These are phyloP conservation scores for Zygotorulaspora florentina DNA, from an alignment of 805 yeast species.

Conservation along the genomic window DNA sequence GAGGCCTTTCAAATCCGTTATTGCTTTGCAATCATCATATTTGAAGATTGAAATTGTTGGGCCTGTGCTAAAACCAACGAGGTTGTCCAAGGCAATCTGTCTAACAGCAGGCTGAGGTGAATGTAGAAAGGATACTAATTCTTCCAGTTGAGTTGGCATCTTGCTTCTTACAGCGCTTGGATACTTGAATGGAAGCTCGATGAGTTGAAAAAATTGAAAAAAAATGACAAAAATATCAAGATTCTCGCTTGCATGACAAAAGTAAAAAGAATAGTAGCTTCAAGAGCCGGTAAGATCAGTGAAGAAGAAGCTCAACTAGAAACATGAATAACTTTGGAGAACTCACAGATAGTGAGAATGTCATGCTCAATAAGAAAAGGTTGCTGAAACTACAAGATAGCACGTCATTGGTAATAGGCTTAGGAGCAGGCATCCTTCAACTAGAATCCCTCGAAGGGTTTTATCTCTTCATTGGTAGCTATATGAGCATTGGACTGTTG, in stretches of 20 bases:
- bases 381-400: slow-evolving; percentile 40
- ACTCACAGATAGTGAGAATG: slow-evolving; percentile 13
- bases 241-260: background rate
- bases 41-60: slow-evolving; percentile 61
- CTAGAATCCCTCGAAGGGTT: slow-evolving; percentile 49
- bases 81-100: slow-evolving; percentile 77
- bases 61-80: slow-evolving; percentile 78
- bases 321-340: slow-evolving; percentile 8
- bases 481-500: slow-evolving; percentile 33
- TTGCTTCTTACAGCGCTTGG: slow-evolving; percentile 1
- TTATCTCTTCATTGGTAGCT: slow-evolving; percentile 38
- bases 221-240: slow-evolving; percentile 2
- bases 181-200: background rate
- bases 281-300: background rate
- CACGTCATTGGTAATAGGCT: slow-evolving; percentile 48
- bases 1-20: slow-evolving; percentile 64
- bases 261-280: background rate
- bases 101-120: slow-evolving; percentile 74
- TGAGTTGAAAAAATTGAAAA: background rate
- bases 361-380: slow-evolving; percentile 22
- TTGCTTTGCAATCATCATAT: slow-evolving; percentile 64
- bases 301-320: background rate
- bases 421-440: slow-evolving; percentile 52
- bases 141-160: slow-evolving; percentile 53
- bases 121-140: slow-evolving; percentile 74